Conservation (phyloP, 2,329 filamentous ascomycete species). For the Purpureocillium lavendulum region DNA sequence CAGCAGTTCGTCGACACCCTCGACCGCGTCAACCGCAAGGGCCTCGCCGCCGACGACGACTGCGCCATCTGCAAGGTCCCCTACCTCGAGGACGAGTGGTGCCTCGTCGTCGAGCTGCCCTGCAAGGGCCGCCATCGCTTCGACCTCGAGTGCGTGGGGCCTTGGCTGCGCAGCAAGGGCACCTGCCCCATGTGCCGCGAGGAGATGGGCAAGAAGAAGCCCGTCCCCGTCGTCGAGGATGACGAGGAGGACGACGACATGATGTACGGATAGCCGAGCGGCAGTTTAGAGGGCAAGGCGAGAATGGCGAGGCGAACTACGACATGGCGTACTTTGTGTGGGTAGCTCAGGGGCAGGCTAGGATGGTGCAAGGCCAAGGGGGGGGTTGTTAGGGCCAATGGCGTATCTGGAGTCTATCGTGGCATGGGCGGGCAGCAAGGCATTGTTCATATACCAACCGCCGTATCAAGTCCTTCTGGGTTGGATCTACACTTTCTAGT, state of each 20-base stretch:
- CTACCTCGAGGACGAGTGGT: slow-evolving; percentile 54
- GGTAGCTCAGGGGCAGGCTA: no score
- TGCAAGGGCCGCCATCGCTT: slow-evolving; percentile 51
- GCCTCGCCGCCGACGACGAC: slow-evolving; percentile 38
- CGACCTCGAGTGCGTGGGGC: slow-evolving; percentile 59
- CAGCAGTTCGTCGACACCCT: slow-evolving; percentile 52
- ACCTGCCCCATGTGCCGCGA: slow-evolving; percentile 56
- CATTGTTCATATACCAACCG: neutral
- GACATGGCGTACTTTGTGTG: no score
- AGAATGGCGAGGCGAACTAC: neutral
- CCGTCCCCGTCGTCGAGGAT: slow-evolving; percentile 33
- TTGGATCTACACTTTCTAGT: neutral
- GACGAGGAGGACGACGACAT: slow-evolving; percentile 45
- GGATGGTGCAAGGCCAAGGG: no score
- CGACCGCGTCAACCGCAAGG: slow-evolving; percentile 47
- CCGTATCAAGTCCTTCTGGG: neutral
- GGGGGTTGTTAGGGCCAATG: no score
- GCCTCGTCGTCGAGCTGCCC: slow-evolving; percentile 55
- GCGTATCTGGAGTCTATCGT: no score
- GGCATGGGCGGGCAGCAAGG: neutral
- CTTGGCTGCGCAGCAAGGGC: slow-evolving; percentile 57
- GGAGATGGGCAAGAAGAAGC: slow-evolving; percentile 49
- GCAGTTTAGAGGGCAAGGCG: neutral
- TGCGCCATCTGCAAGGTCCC: slow-evolving; percentile 57
- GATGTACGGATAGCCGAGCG: slow-evolving; percentile 26